phyloP scores from a whole-genome alignment of 176 grass and related monocot genomes.

The Zea mays region DNA sequence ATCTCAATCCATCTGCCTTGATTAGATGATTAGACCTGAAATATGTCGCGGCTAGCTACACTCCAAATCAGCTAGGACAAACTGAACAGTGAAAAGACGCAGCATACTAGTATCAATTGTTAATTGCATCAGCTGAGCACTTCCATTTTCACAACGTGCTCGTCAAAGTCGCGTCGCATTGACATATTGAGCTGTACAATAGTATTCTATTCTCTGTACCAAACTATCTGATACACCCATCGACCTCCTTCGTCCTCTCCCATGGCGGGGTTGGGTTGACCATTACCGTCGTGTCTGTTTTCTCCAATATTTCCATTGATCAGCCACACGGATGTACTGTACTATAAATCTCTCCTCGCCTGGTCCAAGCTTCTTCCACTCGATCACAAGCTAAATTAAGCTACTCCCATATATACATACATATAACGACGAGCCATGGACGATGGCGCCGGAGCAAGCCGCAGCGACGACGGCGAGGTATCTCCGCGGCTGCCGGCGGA shows the following conservation, averaged over 20 bases:
- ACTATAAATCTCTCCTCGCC: conserved; percentile 38
- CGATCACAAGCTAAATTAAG: not conserved
- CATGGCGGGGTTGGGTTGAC: conserved; percentile 32
- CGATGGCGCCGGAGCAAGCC: conserved; percentile 22
- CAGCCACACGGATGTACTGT: not conserved
- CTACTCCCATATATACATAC: not conserved
- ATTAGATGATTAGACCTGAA: not conserved
- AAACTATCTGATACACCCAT: not conserved
- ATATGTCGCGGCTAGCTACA: conserved; percentile 1
- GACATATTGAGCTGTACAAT: not conserved
- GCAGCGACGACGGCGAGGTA: conserved; percentile 4
- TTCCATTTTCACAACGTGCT: conserved; percentile 35
- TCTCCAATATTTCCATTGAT: not conserved
- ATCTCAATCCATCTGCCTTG: not conserved
- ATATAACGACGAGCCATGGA: conserved; percentile 24
- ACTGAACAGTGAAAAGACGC: conserved; percentile 2
- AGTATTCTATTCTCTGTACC: conserved; percentile 19
- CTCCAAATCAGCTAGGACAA: not conserved
- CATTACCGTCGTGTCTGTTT: not conserved
- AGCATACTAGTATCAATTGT: not conserved
- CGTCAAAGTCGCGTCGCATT: not conserved
- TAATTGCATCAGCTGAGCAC: conserved; percentile 9
- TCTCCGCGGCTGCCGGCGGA: not conserved
- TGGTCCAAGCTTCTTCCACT: conserved; percentile 23
- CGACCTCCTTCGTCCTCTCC: not conserved